phyloP scores from a whole-genome alignment of 495 filamentous ascomycete genomes.

The Xylaria longipes region DNA sequence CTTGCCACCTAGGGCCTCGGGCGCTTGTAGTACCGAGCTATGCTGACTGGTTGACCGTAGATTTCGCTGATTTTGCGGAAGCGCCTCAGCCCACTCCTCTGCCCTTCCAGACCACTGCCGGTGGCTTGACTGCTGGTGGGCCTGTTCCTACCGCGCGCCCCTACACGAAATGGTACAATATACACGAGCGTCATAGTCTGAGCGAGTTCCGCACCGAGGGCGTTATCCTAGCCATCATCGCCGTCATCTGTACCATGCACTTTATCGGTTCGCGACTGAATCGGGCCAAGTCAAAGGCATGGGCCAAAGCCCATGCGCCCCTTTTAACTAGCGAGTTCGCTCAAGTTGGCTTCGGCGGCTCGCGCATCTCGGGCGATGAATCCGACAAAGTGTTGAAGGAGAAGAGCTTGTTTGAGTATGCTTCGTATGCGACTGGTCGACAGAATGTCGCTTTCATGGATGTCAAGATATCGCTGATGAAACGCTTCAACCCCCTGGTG shows the following conservation, averaged over 20 bases:
- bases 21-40: background rate
- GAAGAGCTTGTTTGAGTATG: slow-evolving; percentile 81
- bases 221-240: slow-evolving; percentile 75
- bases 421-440: slow-evolving; percentile 89
- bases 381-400: slow-evolving; percentile 76
- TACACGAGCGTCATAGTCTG: slow-evolving; percentile 85
- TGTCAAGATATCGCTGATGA: slow-evolving; percentile 78
- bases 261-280: slow-evolving; percentile 84
- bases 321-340: slow-evolving; percentile 82
- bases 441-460: slow-evolving; percentile 94
- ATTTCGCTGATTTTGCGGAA: slow-evolving; percentile 80
- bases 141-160: slow-evolving; percentile 60
- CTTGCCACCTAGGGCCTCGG: background rate
- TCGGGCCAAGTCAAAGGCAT: slow-evolving; percentile 76
- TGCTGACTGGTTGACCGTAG: slow-evolving; percentile 46
- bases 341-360: slow-evolving; percentile 76
- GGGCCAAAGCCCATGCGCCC: slow-evolving; percentile 77
- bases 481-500: slow-evolving; percentile 87
- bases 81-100: slow-evolving; percentile 68
- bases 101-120: slow-evolving; percentile 37
- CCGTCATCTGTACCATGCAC: slow-evolving; percentile 77
- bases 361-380: slow-evolving; percentile 45
- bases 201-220: slow-evolving; percentile 88
- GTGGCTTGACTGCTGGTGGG: slow-evolving; percentile 43
- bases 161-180: slow-evolving; percentile 94